Percentiles rank a stretch among this genome's conserved stretches.
Conservation (phyloP, 169 alveolate species). For the Eimeria maxima region DNA sequence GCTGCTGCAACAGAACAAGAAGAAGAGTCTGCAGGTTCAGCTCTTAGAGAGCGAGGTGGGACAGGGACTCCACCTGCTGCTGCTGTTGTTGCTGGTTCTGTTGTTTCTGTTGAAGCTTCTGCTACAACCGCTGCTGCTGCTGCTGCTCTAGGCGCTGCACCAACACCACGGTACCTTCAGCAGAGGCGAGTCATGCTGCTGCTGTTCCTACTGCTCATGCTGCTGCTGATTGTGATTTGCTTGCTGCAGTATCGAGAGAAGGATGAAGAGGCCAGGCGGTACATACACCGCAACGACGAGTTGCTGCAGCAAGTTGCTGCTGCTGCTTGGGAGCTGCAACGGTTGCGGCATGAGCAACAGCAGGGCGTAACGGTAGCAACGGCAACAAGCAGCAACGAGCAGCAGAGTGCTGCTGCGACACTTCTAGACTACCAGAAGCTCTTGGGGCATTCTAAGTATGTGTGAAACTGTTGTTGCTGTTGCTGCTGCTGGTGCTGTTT, state of each 20-base stretch:
- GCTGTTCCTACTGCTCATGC: not conserved
- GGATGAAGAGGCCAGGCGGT: constrained; percentile 74
- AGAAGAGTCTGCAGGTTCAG: constrained; percentile 9
- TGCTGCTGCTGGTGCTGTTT: not conserved
- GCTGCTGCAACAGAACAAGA: constrained; percentile 25
- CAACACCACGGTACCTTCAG: not conserved
- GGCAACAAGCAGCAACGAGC: not conserved
- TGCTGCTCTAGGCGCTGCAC: not conserved
- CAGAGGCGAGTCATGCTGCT: not conserved
- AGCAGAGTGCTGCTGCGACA: constrained; percentile 27
- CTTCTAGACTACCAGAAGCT: constrained; percentile 32
- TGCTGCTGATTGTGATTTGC: not conserved
- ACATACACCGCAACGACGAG: constrained; percentile 73
- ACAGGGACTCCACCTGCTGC: not conserved
- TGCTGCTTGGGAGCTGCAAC: not conserved
- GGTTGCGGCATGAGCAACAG: constrained; percentile 33
- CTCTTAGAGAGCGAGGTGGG: constrained; percentile 22
- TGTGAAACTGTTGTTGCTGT: constrained; percentile 24
- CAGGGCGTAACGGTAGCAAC: constrained; percentile 26
- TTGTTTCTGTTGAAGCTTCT: not conserved
- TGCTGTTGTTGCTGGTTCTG: not conserved
- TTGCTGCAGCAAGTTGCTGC: constrained; percentile 77
- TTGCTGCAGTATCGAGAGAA: constrained; percentile 65
- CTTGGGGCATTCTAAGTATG: not conserved
- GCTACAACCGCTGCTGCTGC: constrained; percentile 26